Conservation (phyloP, 176 grass and related monocot genomes). For the Tuctoria greenei region DNA sequence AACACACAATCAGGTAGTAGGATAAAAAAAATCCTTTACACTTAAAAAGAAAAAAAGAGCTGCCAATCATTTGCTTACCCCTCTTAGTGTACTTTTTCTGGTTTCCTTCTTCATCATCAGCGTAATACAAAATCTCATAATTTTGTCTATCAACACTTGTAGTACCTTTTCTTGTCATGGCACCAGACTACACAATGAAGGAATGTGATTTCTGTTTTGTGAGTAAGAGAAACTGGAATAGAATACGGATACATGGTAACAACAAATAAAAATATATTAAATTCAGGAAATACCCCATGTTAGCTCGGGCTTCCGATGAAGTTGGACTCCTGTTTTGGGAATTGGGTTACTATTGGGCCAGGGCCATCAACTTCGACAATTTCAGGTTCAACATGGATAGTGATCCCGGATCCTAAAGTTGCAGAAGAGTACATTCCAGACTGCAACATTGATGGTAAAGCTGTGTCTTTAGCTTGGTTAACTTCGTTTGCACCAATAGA, state of each 20-base stretch:
- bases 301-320: constrained; percentile 74
- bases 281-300: constrained; percentile 50
- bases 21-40: background rate
- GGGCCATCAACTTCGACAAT: constrained; percentile 96
- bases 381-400: constrained; percentile 61
- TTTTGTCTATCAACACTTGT: constrained; percentile 72
- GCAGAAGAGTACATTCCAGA: constrained; percentile 50
- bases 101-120: constrained; percentile 96
- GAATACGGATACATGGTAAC: background rate
- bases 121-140: constrained; percentile 92
- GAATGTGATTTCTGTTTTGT: constrained; percentile 7
- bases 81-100: constrained; percentile 86
- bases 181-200: constrained; percentile 61
- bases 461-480: constrained; percentile 40
- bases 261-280: background rate
- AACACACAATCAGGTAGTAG: background rate
- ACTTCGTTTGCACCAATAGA: constrained; percentile 41
- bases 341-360: constrained; percentile 50
- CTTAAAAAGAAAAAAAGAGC: background rate
- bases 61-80: constrained; percentile 55
- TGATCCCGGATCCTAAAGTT: constrained; percentile 35
- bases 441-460: constrained; percentile 43
- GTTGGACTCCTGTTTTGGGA: constrained; percentile 64
- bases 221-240: constrained; percentile 4
- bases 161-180: constrained; percentile 82